Conservation (phyloP, 2,329 filamentous ascomycete genomes). For the Malbranchea cinnamomea region DNA sequence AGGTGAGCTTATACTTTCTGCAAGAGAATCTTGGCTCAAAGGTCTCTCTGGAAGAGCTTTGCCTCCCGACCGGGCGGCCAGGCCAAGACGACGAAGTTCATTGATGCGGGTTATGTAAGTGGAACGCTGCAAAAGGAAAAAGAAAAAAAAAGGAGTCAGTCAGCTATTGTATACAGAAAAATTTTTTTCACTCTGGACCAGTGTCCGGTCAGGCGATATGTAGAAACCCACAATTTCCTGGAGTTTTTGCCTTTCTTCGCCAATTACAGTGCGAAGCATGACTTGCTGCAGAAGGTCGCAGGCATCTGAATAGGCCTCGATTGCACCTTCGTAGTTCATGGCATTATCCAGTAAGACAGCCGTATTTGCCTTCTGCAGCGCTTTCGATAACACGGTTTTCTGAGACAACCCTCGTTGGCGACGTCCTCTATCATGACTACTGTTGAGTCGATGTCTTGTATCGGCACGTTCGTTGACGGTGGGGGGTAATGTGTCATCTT, state of each 20-base stretch:
- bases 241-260: constrained; percentile 69
- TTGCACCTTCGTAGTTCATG: constrained; percentile 81
- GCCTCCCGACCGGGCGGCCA: constrained; percentile 37
- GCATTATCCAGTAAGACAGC: constrained; percentile 93
- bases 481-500: no score
- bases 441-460: no score
- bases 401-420: constrained; percentile 50
- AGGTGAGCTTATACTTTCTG: constrained; percentile 28
- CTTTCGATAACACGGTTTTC: constrained; percentile 93
- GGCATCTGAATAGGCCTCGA: constrained; percentile 81
- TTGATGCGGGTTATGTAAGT: constrained; percentile 85
- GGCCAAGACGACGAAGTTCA: constrained; percentile 61
- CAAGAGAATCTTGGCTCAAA: constrained; percentile 44
- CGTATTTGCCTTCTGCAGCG: constrained; percentile 86
- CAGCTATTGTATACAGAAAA: no score
- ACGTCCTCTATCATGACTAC: no score
- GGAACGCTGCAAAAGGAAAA: constrained; percentile 44
- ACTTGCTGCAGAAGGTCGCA: constrained; percentile 80
- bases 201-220: neutral
- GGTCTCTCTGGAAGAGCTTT: constrained; percentile 65
- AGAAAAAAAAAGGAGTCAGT: neutral
- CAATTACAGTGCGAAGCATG: constrained; percentile 68
- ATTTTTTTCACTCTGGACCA: neutral
- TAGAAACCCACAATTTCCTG: constrained; percentile 67
- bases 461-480: no score